These are phyloP conservation scores for Thielaviopsis musarum DNA, from an alignment of 2,329 filamentous ascomycete species.

Conservation along the genomic window DNA sequence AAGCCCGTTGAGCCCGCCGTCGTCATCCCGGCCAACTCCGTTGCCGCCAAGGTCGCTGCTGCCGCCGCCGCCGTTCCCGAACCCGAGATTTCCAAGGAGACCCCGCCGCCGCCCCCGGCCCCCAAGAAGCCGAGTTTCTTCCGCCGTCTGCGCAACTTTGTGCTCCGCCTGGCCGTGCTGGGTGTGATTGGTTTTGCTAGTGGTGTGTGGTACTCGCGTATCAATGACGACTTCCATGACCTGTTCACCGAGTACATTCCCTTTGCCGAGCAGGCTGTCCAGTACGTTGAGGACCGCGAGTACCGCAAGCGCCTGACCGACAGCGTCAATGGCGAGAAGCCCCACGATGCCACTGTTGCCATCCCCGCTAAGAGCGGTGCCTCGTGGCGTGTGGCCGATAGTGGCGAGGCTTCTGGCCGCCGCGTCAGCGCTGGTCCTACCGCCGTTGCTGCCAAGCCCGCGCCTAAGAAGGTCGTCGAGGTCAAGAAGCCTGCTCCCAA, in stretches of 20 bases:
- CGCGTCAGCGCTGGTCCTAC: slow-evolving; percentile 43
- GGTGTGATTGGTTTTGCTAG: slow-evolving; percentile 67
- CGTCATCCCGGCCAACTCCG: slow-evolving; percentile 29
- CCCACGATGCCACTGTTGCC: slow-evolving; percentile 54
- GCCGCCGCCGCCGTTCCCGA: slow-evolving; percentile 17
- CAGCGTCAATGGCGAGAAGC: slow-evolving; percentile 29
- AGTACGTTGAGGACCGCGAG: slow-evolving; percentile 89
- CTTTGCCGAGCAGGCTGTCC: slow-evolving; percentile 82
- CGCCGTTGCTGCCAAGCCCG: slow-evolving; percentile 16
- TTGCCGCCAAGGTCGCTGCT: slow-evolving; percentile 17
- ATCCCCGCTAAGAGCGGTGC: slow-evolving; percentile 77
- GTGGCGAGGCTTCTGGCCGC: slow-evolving; percentile 35
- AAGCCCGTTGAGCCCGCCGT: slow-evolving; percentile 26
- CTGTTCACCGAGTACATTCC: slow-evolving; percentile 97
- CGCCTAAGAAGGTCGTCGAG: slow-evolving; percentile 17
- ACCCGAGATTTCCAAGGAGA: slow-evolving; percentile 17
- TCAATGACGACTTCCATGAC: slow-evolving; percentile 97
- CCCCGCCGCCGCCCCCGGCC: slow-evolving; percentile 23
- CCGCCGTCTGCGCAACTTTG: slow-evolving; percentile 58
- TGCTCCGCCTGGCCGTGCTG: slow-evolving; percentile 62
- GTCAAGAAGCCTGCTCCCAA: slow-evolving; percentile 18
- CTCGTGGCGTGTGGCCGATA: slow-evolving; percentile 59
- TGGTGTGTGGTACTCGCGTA: slow-evolving; percentile 79
- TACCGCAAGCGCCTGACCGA: slow-evolving; percentile 69
- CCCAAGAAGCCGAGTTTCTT: slow-evolving; percentile 46